A percentile compares a stretch with the other conserved stretches of the same genome.
Conservation (phyloP, 805 yeast species). For the Saccharomycopsis fodiens region DNA sequence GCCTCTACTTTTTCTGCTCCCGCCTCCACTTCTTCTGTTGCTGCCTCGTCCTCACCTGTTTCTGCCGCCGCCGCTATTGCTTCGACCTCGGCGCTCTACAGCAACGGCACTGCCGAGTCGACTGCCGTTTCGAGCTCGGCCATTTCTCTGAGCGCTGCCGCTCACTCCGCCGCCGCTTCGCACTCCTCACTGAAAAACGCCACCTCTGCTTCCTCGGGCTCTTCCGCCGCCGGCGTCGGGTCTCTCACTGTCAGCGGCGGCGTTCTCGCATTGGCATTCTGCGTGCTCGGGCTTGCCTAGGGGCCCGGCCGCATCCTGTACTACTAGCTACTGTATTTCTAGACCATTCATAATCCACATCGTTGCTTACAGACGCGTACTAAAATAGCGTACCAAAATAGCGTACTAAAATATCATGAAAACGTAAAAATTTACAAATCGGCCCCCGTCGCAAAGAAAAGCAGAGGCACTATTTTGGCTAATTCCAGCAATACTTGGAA, state of each 20-base stretch:
- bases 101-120: not conserved
- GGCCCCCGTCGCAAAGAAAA: too few species aligned
- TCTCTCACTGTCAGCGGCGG: too few species aligned
- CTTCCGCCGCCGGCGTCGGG: too few species aligned
- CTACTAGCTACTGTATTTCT: not conserved
- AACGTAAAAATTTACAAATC: too few species aligned
- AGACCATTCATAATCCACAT: not conserved
- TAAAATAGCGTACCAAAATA: not conserved
- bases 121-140: not conserved
- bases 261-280: too few species aligned
- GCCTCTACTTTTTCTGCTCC: not conserved
- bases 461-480: not conserved
- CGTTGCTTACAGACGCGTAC: not conserved
- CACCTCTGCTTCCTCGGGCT: too few species aligned
- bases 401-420: not conserved
- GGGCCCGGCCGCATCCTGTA: too few species aligned
- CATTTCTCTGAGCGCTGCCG: too few species aligned
- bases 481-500: constrained; percentile 65
- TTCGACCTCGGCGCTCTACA: not conserved
- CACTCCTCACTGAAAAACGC: too few species aligned
- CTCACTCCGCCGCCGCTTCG: too few species aligned
- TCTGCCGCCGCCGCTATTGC: constrained; percentile 1
- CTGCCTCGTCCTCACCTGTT: not conserved
- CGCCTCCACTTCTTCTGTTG: not conserved
- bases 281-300: too few species aligned